Base-by-base conservation (phyloP, 148 eudicot genomes). In the Vaccinium corymbosum region DNA sequence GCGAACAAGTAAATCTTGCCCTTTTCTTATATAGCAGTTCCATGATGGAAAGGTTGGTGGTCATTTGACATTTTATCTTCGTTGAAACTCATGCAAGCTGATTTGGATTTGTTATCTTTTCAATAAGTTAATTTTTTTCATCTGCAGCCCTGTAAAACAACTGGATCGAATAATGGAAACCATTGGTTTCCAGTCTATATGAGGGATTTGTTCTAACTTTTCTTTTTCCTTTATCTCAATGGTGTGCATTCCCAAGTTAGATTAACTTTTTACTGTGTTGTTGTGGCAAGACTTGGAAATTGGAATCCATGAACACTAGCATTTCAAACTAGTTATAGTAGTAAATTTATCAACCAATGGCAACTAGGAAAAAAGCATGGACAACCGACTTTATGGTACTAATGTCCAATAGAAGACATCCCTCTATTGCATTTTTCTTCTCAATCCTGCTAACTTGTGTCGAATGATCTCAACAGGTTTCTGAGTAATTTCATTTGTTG, bases 361-460 rank as follows among this genome's bases (percentile, higher is more conserved):
- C 16, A 27, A 27, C 16, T 27, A 13, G 73, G 38, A 27, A 68
- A 68, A 53, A 27, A 68, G 7, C 73, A 13, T 68, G 42, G 35
- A 68, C 2, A 68, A 68, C 73, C 73, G 27, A 68, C 73, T 68
- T 68, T 3, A 64, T 64, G 32, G 22, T 22, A 27, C 4, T 35
- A 68, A 27, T 68, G 42, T 27, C 38, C 73, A 27, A 10, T 25
- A 2, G 17, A 25, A 68, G 38, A 68, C 25, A 27, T 6, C 73
- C 42, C 73, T 66, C 64, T 19, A 19, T 20, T 61, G 68, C 68
- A 20, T 27, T 25, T 68, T 68, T 68, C 25, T 68, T 27, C 73
- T 22, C 73, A 27, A 25, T 68, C 73, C 48, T 78, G 80, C 64
- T 55, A 79, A 79, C 73, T 68, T 57, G 52, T 38, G 52, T 42